Conservation (phyloP, 441 rosid species). For the Pelargonium citronellum region DNA sequence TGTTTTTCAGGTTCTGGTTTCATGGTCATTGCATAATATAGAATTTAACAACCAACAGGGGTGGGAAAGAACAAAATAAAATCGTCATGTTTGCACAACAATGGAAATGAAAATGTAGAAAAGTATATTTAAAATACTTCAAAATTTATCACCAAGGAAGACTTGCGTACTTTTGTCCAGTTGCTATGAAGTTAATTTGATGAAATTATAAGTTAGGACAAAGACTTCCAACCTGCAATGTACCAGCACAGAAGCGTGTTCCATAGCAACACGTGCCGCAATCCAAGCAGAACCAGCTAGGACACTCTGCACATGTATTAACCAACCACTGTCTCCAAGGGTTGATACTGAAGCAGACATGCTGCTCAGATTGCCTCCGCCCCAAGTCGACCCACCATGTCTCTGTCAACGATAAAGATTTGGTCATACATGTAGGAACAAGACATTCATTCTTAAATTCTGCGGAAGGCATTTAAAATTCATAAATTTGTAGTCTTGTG, state of each 20-base stretch:
- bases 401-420: slow-evolving; percentile 51
- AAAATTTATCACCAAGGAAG: too few species aligned
- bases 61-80: too few species aligned
- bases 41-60: too few species aligned
- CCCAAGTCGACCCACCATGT: slow-evolving; percentile 99
- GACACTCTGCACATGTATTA: slow-evolving; percentile 88
- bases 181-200: not conserved
- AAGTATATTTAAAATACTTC: too few species aligned
- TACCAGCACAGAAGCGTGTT: slow-evolving; percentile 94
- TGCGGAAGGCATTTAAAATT: not conserved
- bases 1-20: too few species aligned
- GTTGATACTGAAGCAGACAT: slow-evolving; percentile 99
- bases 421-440: slow-evolving; percentile 9
- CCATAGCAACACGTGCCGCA: slow-evolving; percentile 87
- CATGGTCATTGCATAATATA: too few species aligned
- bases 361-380: slow-evolving; percentile 97
- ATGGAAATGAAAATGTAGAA: too few species aligned
- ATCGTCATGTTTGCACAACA: too few species aligned
- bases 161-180: not conserved
- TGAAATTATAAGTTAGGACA: not conserved
- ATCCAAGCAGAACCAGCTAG: slow-evolving; percentile 99
- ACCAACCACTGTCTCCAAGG: slow-evolving; percentile 98
- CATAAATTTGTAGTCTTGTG: not conserved
- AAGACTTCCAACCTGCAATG: slow-evolving; percentile 77
- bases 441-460: not conserved